These are phyloP conservation scores for Geotrichum phurueaensis DNA, from an alignment of 1,139 yeast species.

Conservation along the genomic window DNA sequence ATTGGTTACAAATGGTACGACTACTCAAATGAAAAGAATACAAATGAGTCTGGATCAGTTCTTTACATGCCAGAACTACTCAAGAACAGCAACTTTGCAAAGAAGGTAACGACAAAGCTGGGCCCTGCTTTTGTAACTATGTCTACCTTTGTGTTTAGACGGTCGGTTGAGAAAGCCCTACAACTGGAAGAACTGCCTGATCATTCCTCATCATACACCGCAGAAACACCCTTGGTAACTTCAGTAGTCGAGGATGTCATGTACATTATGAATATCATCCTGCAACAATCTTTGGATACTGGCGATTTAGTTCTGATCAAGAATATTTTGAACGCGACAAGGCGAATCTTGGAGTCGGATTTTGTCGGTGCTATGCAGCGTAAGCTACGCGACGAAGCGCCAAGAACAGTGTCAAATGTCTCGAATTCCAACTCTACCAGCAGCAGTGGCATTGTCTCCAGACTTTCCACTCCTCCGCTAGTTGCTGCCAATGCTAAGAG, in stretches of 20 bases:
- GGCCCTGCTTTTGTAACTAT: slow-evolving; percentile 60
- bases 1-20: slow-evolving; percentile 61
- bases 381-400: slow-evolving; percentile 48
- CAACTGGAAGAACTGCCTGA: slow-evolving; percentile 71
- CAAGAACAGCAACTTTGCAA: slow-evolving; percentile 52
- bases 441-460: slow-evolving; percentile 17
- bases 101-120: slow-evolving; percentile 50
- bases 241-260: slow-evolving; percentile 85
- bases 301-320: slow-evolving; percentile 54
- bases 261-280: slow-evolving; percentile 60
- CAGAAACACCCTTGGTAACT: slow-evolving; percentile 62
- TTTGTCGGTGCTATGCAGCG: slow-evolving; percentile 45
- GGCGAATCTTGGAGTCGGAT: slow-evolving; percentile 45
- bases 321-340: slow-evolving; percentile 43
- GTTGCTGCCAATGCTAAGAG: slow-evolving; percentile 2
- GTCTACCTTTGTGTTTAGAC: slow-evolving; percentile 60
- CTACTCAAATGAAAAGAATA: slow-evolving; percentile 24
- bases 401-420: slow-evolving; percentile 25
- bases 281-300: slow-evolving; percentile 54
- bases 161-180: slow-evolving; percentile 78
- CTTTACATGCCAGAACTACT: slow-evolving; percentile 39
- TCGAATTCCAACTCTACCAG: slow-evolving; percentile 21
- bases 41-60: slow-evolving; percentile 16
- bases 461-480: slow-evolving; percentile 21
- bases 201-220: slow-evolving; percentile 27